phyloP scores from a whole-genome alignment of 345 rosid genomes.

The Excoecaria cochinchinensis region DNA sequence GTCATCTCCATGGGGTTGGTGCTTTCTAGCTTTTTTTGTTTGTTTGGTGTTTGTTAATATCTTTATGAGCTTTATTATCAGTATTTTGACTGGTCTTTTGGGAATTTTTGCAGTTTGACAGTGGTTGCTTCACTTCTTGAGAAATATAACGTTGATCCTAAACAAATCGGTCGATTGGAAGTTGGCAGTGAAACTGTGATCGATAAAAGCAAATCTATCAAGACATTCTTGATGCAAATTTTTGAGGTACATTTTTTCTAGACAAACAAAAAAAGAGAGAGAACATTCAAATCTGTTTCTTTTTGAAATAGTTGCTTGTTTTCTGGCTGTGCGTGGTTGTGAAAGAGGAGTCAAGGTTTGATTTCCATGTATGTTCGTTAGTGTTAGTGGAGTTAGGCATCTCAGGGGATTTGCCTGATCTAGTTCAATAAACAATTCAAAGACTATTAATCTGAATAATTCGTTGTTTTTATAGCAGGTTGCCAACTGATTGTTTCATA shows the following conservation, averaged over 20 bases:
- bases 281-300: background rate
- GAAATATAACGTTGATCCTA: constrained; percentile 87
- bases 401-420: background rate
- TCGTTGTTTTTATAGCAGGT: too few species aligned
- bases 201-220: constrained; percentile 98
- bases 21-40: background rate
- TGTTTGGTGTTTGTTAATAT: background rate
- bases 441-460: background rate
- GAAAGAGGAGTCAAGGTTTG: background rate
- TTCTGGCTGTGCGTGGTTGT: background rate
- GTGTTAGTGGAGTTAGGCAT: background rate
- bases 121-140: constrained; percentile 87
- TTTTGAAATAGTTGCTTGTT: background rate
- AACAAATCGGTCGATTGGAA: constrained; percentile 91
- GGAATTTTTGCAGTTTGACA: constrained; percentile 60
- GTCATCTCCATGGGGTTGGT: constrained; percentile 95
- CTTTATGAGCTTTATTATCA: constrained; percentile 4
- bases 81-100: background rate
- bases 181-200: constrained; percentile 99
- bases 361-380: background rate
- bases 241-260: constrained; percentile 64
- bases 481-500: background rate
- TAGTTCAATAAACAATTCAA: background rate
- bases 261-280: too few species aligned
- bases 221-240: constrained; percentile 96